phyloP scores from a whole-genome alignment of 306 rosid genomes.

The Sesbania bispinosa region DNA sequence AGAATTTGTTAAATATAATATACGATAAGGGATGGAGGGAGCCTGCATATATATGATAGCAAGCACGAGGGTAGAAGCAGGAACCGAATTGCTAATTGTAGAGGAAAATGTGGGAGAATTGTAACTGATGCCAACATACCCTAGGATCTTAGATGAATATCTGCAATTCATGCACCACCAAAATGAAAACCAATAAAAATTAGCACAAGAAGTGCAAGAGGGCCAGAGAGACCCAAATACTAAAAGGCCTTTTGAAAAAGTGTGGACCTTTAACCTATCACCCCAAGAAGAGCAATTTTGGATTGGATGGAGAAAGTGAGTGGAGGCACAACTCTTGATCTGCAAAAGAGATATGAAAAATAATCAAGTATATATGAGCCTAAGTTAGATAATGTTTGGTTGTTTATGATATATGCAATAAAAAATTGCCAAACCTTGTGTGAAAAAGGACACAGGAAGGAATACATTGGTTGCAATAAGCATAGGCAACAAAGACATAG shows the following conservation, averaged over 20 bases:
- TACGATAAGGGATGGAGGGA: background rate
- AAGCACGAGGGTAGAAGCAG: slow-evolving; percentile 81
- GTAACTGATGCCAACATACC: slow-evolving; percentile 71
- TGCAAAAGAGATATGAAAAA: slow-evolving; percentile 21
- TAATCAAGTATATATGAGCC: too few species aligned
- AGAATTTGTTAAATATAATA: background rate
- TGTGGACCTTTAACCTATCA: slow-evolving; percentile 49
- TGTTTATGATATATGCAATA: too few species aligned
- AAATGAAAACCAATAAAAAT: background rate
- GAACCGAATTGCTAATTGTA: slow-evolving; percentile 77
- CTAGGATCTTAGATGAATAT: slow-evolving; percentile 74
- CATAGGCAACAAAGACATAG: slow-evolving; percentile 73
- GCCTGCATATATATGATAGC: slow-evolving; percentile 87
- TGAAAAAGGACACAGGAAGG: slow-evolving; percentile 66
- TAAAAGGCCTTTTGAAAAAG: background rate
- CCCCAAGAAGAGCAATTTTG: slow-evolving; percentile 66
- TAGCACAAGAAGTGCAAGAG: background rate
- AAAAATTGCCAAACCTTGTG: slow-evolving; percentile 30
- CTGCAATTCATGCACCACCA: slow-evolving; percentile 32
- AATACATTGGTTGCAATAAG: slow-evolving; percentile 68
- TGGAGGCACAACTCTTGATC: slow-evolving; percentile 70
- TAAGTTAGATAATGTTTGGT: too few species aligned
- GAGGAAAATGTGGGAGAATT: slow-evolving; percentile 88
- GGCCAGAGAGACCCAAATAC: background rate
- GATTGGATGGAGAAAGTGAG: slow-evolving; percentile 54